Conservation (phyloP, 768 basidiomycete genomes). For the Harrya chromipes region DNA sequence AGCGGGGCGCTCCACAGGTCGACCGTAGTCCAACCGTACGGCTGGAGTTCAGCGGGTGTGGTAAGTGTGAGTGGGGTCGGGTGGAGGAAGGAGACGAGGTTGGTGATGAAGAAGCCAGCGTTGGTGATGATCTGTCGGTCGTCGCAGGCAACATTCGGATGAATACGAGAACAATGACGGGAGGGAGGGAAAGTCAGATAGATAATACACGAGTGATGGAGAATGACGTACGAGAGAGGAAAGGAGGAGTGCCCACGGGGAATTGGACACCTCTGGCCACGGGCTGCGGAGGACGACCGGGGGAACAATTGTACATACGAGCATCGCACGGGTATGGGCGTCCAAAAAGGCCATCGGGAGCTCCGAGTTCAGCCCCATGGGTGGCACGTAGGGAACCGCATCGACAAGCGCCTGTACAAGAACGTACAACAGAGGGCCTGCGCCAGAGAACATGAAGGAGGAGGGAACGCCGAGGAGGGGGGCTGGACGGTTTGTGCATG, state of each 20-base stretch:
- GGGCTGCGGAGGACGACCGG: constrained; percentile 57
- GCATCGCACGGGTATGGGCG: constrained; percentile 72
- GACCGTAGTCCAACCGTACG: constrained; percentile 82
- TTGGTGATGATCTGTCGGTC: constrained; percentile 61
- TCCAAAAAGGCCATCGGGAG: constrained; percentile 73
- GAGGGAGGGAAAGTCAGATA: too few species aligned
- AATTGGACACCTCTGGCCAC: constrained; percentile 49
- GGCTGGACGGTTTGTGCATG: constrained; percentile 34
- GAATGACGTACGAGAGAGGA: constrained; percentile 58
- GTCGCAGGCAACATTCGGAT: too few species aligned
- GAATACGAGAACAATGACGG: too few species aligned
- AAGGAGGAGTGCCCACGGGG: constrained; percentile 75
- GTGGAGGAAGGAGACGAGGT: constrained; percentile 71
- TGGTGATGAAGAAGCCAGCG: constrained; percentile 76
- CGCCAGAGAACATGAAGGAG: constrained; percentile 78
- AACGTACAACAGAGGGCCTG: constrained; percentile 60
- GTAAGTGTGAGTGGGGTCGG: constrained; percentile 65
- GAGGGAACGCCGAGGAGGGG: constrained; percentile 64
- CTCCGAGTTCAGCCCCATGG: constrained; percentile 55
- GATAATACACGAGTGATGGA: too few species aligned
- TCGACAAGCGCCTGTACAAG: constrained; percentile 60
- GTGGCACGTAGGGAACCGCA: constrained; percentile 46
- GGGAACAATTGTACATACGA: constrained; percentile 77
- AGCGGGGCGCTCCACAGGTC: constrained; percentile 87
- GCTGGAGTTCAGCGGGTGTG: constrained; percentile 76